Evolutionary conservation across 2,329 filamentous ascomycete species (phyloP), one percentile per base, ranked within the genome.

Genomic region (Emmonsiellopsis sp.): DNA sequence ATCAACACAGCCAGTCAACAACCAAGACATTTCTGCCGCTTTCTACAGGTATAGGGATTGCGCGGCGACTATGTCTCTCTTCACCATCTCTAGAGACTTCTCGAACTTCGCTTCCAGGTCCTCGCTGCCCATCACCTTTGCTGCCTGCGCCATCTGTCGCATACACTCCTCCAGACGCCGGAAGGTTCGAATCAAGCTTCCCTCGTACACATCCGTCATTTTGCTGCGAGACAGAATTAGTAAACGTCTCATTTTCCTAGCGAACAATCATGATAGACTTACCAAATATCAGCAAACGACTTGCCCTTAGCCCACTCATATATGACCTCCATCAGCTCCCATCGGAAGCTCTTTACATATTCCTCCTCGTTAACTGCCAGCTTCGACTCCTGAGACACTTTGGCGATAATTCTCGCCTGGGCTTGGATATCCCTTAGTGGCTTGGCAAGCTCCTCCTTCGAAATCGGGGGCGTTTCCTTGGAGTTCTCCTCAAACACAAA

Each of bases 121-220:
- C 56, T 95, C 89, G 68, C 87, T 96, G 64, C 93, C 93, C 93
- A 98, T 98, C 58, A 96, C 92, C 75, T 96, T 97, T 60, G 88
- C 83, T 26, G 92, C 93, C 73, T 97, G 88, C 13, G 87, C 92
- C 81, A 97, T 95, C 71, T 98, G 93, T 60, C 93, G 83, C 37
- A 98, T 77, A 54, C 96, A 78, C 73, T 98, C 93, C 72, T 98
- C 93, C 34, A 98, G 78, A 16, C 93, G 87, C 52, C 93, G 87
- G 82, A 98, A 98, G 40, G 96, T 83, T 48, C 93, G 89, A 63
- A 98, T 97, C 57, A 98, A 76, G 55, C 89, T 96, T 56, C 93
- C 93, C 75, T 98, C 93, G 71, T 96, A 98, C 31, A 92, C 89
- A 63, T 96, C 92, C 31, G 93, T 97, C 91, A 98, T 96, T 89